Conservation (phyloP, 2,329 filamentous ascomycete species). For the Akanthomyces uredinophilus region DNA sequence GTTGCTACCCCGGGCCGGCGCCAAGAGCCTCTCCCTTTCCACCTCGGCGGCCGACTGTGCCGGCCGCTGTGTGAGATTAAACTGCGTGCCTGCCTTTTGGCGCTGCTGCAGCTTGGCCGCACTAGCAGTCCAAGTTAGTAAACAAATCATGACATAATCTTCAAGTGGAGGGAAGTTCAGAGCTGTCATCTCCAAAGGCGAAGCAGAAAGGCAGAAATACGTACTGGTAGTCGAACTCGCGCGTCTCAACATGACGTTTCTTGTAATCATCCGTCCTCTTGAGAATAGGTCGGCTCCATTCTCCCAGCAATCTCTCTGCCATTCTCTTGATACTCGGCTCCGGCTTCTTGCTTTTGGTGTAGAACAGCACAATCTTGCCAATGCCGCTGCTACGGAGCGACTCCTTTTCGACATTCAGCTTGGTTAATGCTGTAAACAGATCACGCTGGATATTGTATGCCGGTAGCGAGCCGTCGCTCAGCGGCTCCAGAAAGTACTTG, state of each 20-base stretch:
- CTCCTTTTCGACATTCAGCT: conserved; percentile 86
- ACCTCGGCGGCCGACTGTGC: conserved; percentile 38
- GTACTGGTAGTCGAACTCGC: conserved; percentile 60
- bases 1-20: conserved; percentile 49
- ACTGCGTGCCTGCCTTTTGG: conserved; percentile 42
- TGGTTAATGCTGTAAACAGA: conserved; percentile 74
- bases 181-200: too few relatives aligned
- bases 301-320: conserved; percentile 84
- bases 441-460: conserved; percentile 98
- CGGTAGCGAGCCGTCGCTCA: conserved; percentile 88
- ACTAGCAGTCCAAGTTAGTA: conserved; percentile 26
- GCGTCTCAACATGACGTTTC: conserved; percentile 65
- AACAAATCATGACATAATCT: not conserved
- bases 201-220: conserved; percentile 24
- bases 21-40: conserved; percentile 55
- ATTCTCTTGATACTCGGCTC: conserved; percentile 87
- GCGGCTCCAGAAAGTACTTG: conserved; percentile 93
- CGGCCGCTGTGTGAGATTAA: conserved; percentile 47
- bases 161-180: too few relatives aligned
- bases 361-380: conserved; percentile 94
- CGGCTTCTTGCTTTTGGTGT: conserved; percentile 89
- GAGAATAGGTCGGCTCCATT: conserved; percentile 93
- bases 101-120: conserved; percentile 50
- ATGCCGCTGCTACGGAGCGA: conserved; percentile 85
- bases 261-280: conserved; percentile 93